Conservation (phyloP, 1,139 yeast genomes). For the Diutina mesorugosa region DNA sequence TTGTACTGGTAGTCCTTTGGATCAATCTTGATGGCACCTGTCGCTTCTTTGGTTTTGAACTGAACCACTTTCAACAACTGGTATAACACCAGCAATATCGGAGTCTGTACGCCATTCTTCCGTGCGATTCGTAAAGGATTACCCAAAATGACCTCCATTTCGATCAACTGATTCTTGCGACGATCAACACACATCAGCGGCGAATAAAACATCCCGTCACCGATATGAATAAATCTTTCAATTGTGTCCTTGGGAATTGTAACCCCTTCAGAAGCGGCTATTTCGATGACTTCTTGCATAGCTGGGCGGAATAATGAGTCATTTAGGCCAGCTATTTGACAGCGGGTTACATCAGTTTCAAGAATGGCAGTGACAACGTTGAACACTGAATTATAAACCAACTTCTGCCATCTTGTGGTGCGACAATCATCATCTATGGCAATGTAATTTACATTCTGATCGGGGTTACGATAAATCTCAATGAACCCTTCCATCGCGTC, state of each 20-base stretch:
- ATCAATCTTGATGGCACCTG: background rate
- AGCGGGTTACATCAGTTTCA: constrained; percentile 41
- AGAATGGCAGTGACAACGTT: constrained; percentile 48
- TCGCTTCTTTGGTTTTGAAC: constrained; percentile 6
- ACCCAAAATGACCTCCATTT: constrained; percentile 60
- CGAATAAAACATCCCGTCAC: constrained; percentile 50
- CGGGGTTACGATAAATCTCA: constrained; percentile 32
- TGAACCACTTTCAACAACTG: constrained; percentile 46
- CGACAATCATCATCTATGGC: constrained; percentile 35
- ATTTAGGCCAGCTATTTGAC: constrained; percentile 41
- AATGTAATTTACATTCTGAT: constrained; percentile 25
- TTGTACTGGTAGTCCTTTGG: background rate
- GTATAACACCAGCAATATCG: constrained; percentile 45
- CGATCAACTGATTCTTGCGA: constrained; percentile 58
- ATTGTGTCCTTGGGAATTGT: constrained; percentile 30
- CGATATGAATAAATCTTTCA: constrained; percentile 39
- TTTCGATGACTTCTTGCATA: constrained; percentile 46
- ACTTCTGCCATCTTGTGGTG: constrained; percentile 57
- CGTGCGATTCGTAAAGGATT: constrained; percentile 54
- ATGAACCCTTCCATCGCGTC: constrained; percentile 26
- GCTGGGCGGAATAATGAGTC: constrained; percentile 42
- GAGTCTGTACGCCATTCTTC: constrained; percentile 41
- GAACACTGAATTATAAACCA: constrained; percentile 55
- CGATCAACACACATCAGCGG: constrained; percentile 71
- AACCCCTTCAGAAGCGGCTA: constrained; percentile 56